Base-by-base conservation (phyloP, 2,329 filamentous ascomycete genomes). In the Penicillium capsulatum region DNA sequence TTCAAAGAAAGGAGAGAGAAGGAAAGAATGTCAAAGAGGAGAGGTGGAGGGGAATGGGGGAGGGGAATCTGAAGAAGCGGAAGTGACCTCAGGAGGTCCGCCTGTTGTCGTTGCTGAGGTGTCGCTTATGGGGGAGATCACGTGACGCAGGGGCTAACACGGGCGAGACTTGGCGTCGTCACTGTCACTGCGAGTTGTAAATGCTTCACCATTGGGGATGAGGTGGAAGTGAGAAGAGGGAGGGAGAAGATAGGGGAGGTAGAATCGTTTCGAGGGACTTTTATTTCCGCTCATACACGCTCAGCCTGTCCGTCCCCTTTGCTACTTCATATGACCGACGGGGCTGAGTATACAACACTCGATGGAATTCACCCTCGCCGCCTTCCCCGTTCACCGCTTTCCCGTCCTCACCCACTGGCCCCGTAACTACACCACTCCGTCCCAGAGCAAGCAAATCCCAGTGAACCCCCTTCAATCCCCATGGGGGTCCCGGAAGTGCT, bases 11-110 rank as follows among this genome's bases (percentile, higher is more conserved):
- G 34, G 40, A 54, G 46, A 52, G 47, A 44, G 40, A 47, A 40
- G 38, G 30, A 40, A 32, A 28, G 20, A 17, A 17, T 34, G n/a
- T 11, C 22, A 28, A 27, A 24, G 13, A 24, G 24, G 17, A 31
- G 22, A 38, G 38, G 41, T 41, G 46, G 40, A 50, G 44, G 29
- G 44, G 35, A 38, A 45, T 34, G 17, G 39, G 40, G 47, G 40
- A 43, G 52, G 42, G 41, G 36, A 45, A 50, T 42, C 52, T 55
- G 47, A 45, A 50, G 58, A 62, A 53, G 51, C 58, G 55, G 60
- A 60, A 61, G 60, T 61, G 61, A 62, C 60, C 62, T 65, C 63
- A 65, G 62, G 64, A 66, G 61, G 55, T 46, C 60, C 55, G 55
- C 7, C 44, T 54, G 53, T 53, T 53, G 58, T 58, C 53, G 57